Evolutionary conservation across 331 rosid genomes (phyloP).

Genomic region (Prunus yedoensis): DNA sequence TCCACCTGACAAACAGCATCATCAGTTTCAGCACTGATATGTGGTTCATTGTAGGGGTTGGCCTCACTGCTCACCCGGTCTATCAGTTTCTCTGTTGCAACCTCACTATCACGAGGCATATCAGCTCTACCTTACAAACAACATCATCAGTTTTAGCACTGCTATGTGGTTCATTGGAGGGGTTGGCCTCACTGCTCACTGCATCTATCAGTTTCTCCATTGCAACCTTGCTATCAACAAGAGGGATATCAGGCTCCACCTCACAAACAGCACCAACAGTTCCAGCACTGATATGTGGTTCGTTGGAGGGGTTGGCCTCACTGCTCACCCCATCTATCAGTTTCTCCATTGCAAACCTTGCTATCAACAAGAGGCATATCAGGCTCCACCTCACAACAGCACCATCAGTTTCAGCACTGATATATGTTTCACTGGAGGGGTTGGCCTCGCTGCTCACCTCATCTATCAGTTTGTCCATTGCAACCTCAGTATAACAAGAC

Average conservation of each 20-base stretch:
- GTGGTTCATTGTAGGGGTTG: too few species aligned
- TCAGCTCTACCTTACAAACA: too few species aligned
- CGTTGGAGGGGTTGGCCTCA: constrained; percentile 5
- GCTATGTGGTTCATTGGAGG: too few species aligned
- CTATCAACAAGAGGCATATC: background rate
- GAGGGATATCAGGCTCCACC: constrained; percentile 6
- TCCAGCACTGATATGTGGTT: background rate
- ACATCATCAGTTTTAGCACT: constrained; percentile 1
- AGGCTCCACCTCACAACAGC: constrained; percentile 2
- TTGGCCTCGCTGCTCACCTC: background rate
- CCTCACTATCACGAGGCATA: too few species aligned
- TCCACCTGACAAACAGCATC: too few species aligned
- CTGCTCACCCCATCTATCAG: constrained; percentile 5
- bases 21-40: too few species aligned
- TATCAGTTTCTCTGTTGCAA: too few species aligned
- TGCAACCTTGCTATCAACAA: background rate
- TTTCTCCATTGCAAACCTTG: background rate
- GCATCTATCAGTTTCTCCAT: background rate
- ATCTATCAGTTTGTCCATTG: background rate
- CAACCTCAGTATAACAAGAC: background rate
- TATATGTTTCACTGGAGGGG: background rate
- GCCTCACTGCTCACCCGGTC: too few species aligned
- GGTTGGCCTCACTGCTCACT: background rate
- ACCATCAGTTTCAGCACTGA: constrained; percentile 5
- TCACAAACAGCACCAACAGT: background rate